Evolutionary conservation across 148 eudicot species (phyloP).

Genomic region (Pharnaceum exiguum): DNA sequence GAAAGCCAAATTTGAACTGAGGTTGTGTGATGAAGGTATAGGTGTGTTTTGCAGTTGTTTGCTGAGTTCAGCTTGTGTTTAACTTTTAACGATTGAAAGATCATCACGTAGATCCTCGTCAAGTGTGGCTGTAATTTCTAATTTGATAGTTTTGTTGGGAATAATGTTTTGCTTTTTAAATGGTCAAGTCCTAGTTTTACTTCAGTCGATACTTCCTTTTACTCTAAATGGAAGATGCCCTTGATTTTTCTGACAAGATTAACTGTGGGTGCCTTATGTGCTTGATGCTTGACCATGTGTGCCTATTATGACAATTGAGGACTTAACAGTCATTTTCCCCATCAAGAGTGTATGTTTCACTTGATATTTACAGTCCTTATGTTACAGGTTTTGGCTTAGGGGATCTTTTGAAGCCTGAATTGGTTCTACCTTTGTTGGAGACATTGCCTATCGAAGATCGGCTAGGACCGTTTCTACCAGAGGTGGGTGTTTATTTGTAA

Average conservation of each 20-base stretch:
- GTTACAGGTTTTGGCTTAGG: slow-evolving; percentile 83
- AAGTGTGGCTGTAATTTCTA: too few species aligned
- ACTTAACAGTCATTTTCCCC: too few species aligned
- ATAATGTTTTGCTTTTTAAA: too few species aligned
- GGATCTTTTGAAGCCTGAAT: slow-evolving; percentile 87
- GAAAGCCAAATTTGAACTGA: too few species aligned
- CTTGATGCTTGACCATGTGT: too few species aligned
- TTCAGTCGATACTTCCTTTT: not conserved
- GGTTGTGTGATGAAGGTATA: too few species aligned
- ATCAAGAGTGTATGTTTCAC: not conserved
- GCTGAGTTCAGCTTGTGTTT: too few species aligned
- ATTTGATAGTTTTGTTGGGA: too few species aligned
- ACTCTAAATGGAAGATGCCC: not conserved
- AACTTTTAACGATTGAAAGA: too few species aligned
- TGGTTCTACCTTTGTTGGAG: slow-evolving; percentile 67
- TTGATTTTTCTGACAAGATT: not conserved
- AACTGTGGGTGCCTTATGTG: not conserved
- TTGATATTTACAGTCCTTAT: not conserved
- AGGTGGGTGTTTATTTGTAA: slow-evolving; percentile 39
- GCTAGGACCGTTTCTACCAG: slow-evolving; percentile 76
- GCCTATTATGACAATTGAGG: too few species aligned
- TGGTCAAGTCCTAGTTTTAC: not conserved
- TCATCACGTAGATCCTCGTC: too few species aligned
- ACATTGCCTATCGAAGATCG: slow-evolving; percentile 60
- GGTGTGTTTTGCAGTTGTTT: too few species aligned